Evolutionary conservation across 1,139 yeast genomes (phyloP).

Genomic region (Debaryomyces coudertii): DNA sequence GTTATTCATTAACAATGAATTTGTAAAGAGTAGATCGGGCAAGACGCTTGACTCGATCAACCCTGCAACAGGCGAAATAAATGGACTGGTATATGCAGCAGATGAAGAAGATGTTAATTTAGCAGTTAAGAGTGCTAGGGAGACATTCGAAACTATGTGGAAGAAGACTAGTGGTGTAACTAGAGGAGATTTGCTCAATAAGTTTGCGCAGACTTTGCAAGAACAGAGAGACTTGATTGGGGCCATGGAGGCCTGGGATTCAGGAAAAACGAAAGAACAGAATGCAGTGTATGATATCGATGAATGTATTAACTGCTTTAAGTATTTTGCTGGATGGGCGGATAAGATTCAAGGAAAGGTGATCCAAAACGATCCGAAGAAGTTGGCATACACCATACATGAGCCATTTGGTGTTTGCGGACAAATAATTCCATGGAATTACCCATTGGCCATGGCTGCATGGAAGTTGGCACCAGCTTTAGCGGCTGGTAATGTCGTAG

Average conservation of each 20-base stretch:
- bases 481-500: slow-evolving; percentile 69
- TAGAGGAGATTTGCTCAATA: slow-evolving; percentile 57
- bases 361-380: slow-evolving; percentile 66
- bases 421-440: slow-evolving; percentile 72
- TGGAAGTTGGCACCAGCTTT: slow-evolving; percentile 67
- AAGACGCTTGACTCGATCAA: slow-evolving; percentile 63
- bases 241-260: slow-evolving; percentile 77
- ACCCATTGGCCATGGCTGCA: slow-evolving; percentile 60
- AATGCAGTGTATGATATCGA: slow-evolving; percentile 60
- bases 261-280: slow-evolving; percentile 68
- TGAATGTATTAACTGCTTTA: slow-evolving; percentile 58
- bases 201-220: slow-evolving; percentile 64
- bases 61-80: slow-evolving; percentile 70
- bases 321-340: slow-evolving; percentile 84
- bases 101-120: slow-evolving; percentile 67
- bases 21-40: slow-evolving; percentile 63
- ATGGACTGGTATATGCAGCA: slow-evolving; percentile 70
- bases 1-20: slow-evolving; percentile 80
- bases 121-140: slow-evolving; percentile 75
- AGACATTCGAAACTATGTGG: slow-evolving; percentile 61
- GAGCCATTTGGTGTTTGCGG: slow-evolving; percentile 86
- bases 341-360: slow-evolving; percentile 76
- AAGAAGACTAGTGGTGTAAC: slow-evolving; percentile 48
- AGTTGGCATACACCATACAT: slow-evolving; percentile 76
- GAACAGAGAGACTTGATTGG: slow-evolving; percentile 59